Evolutionary conservation across 768 basidiomycete genomes (phyloP).

Genomic region (Psilocybe subaeruginosa): DNA sequence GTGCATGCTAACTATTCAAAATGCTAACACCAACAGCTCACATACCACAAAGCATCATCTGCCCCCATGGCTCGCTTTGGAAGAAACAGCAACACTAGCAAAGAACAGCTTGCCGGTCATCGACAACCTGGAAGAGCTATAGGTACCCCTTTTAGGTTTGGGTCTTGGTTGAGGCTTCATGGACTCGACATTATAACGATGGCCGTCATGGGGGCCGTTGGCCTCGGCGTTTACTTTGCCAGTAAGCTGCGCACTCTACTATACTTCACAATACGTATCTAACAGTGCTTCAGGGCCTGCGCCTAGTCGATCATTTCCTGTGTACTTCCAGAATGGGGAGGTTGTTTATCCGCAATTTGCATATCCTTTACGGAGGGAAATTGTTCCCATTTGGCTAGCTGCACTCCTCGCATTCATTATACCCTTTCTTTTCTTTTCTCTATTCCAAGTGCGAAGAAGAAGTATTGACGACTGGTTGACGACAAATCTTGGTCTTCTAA

Average conservation of each 20-base stretch:
- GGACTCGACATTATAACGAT: slow-evolving; percentile 56
- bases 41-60: background rate
- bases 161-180: slow-evolving; percentile 49
- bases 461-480: slow-evolving; percentile 49
- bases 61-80: slow-evolving; percentile 20
- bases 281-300: slow-evolving; percentile 37
- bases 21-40: background rate
- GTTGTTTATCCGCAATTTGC: slow-evolving; percentile 57
- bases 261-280: background rate
- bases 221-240: slow-evolving; percentile 56
- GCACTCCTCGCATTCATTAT: slow-evolving; percentile 56
- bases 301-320: slow-evolving; percentile 44
- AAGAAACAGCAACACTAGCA: slow-evolving; percentile 14
- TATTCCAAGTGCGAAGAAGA: slow-evolving; percentile 56
- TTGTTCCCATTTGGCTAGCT: slow-evolving; percentile 56
- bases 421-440: slow-evolving; percentile 55
- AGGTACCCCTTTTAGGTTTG: slow-evolving; percentile 34
- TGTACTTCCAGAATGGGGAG: slow-evolving; percentile 47
- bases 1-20: background rate
- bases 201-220: slow-evolving; percentile 58
- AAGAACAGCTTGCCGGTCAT: slow-evolving; percentile 13
- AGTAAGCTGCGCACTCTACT: slow-evolving; percentile 25
- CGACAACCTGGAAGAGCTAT: slow-evolving; percentile 12
- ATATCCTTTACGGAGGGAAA: slow-evolving; percentile 53
- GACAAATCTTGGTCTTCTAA: slow-evolving; percentile 56